A percentile compares a stretch with the other conserved stretches of the same genome.
These are phyloP conservation scores for Russula olivacea DNA, from an alignment of 768 basidiomycete species.

Conservation along the genomic window DNA sequence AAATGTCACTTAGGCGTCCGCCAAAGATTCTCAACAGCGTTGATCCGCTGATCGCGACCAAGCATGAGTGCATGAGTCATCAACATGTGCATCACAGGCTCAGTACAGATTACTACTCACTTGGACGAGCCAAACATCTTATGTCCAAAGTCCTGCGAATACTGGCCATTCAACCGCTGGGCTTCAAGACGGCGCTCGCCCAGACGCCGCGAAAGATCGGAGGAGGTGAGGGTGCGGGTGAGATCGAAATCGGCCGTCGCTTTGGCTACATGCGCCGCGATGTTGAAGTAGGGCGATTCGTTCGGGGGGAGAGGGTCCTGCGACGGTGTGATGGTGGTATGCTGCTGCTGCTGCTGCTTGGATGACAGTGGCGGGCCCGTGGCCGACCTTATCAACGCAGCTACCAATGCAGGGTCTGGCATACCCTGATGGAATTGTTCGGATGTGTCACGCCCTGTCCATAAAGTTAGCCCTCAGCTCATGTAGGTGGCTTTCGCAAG, in stretches of 20 bases:
- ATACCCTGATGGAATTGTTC: conserved; percentile 49
- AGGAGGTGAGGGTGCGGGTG: conserved; percentile 41
- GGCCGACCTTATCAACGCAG: conserved; percentile 52
- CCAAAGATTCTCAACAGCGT: conserved; percentile 64
- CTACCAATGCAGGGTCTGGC: conserved; percentile 42
- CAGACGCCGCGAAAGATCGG: conserved; percentile 53
- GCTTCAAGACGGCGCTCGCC: conserved; percentile 58
- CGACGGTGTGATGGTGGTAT: background rate
- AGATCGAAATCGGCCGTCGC: conserved; percentile 12
- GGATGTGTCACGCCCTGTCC: conserved; percentile 48
- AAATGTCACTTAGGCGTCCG: conserved; percentile 50
- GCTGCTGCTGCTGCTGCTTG: background rate
- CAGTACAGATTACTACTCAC: conserved; percentile 37
- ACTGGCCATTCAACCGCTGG: conserved; percentile 50
- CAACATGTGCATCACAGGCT: background rate
- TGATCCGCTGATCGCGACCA: conserved; percentile 41
- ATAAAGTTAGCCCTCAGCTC: background rate
- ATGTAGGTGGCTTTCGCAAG: too few relatives aligned
- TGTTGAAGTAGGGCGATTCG: conserved; percentile 11
- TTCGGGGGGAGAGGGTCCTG: conserved; percentile 8
- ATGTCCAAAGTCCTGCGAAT: conserved; percentile 44
- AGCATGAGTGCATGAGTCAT: too few relatives aligned
- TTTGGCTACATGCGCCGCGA: conserved; percentile 5
- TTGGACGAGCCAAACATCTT: conserved; percentile 62
- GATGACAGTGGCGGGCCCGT: conserved; percentile 45